These are phyloP conservation scores for Corniculantispora saksenae DNA, from an alignment of 2,329 filamentous ascomycete species.

Conservation along the genomic window DNA sequence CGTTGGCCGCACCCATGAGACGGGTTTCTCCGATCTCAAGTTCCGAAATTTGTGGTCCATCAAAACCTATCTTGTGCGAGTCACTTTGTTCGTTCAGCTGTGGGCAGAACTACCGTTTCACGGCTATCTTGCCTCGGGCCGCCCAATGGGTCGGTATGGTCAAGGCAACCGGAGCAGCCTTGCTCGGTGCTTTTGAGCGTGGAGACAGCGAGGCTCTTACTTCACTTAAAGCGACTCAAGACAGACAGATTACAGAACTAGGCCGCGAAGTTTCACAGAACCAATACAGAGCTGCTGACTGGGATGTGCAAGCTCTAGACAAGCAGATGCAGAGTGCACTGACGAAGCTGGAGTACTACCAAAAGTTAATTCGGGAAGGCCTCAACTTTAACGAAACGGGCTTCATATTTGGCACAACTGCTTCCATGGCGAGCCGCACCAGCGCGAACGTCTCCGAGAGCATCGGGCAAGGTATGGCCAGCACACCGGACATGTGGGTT, in stretches of 20 bases:
- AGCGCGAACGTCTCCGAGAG: conserved; percentile 10
- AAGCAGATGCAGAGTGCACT: conserved; percentile 14
- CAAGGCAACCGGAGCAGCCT: conserved; percentile 7
- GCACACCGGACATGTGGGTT: conserved; percentile 14
- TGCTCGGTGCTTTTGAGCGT: conserved; percentile 14
- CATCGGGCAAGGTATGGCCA: conserved; percentile 15
- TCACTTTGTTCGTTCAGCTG: conserved; percentile 1
- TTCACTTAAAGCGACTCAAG: conserved; percentile 2
- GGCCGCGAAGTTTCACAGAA: conserved; percentile 11
- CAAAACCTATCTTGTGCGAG: no score
- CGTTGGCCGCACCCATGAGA: no score
- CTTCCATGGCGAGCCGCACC: conserved; percentile 15
- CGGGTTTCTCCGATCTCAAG: background rate
- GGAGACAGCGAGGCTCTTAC: conserved; percentile 8
- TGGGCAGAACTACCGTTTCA: conserved; percentile 13
- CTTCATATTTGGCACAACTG: conserved; percentile 8
- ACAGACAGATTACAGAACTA: conserved; percentile 14
- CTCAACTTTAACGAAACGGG: conserved; percentile 14
- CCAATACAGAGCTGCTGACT: conserved; percentile 16
- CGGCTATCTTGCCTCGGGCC: conserved; percentile 3
- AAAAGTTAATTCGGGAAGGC: conserved; percentile 6
- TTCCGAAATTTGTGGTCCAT: background rate
- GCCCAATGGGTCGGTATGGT: conserved; percentile 11
- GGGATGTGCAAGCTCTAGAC: conserved; percentile 17
- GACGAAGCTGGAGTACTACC: conserved; percentile 12